Evolutionary conservation across 1,139 yeast genomes (phyloP).

Genomic region (Protomyces gravidus): DNA sequence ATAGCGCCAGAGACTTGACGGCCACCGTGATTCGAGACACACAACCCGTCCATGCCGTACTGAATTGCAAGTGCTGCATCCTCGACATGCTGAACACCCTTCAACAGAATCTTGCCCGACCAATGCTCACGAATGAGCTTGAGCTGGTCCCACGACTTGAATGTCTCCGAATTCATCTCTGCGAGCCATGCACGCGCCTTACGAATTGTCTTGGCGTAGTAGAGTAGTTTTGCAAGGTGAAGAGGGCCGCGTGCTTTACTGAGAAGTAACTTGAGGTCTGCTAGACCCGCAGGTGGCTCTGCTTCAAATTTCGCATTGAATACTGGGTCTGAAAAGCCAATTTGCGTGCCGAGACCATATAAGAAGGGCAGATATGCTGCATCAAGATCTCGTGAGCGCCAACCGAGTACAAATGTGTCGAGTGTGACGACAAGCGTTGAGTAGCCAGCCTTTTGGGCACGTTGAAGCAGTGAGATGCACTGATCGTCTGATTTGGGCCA

Average conservation of each 20-base stretch:
- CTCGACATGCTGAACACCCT: conserved; percentile 65
- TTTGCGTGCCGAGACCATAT: conserved; percentile 37
- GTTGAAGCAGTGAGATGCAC: conserved; percentile 36
- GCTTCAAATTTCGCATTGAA: conserved; percentile 31
- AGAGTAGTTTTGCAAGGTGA: conserved; percentile 15
- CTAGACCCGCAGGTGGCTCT: conserved; percentile 10
- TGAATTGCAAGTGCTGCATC: conserved; percentile 64
- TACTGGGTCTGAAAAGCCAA: conserved; percentile 38
- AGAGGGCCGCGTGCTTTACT: conserved; percentile 16
- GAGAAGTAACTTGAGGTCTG: conserved; percentile 8
- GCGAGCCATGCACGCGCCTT: conserved; percentile 25
- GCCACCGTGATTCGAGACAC: conserved; percentile 77
- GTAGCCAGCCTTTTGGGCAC: conserved; percentile 37
- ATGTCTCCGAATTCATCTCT: conserved; percentile 23
- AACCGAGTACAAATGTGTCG: conserved; percentile 38
- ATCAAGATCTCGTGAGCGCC: conserved; percentile 38
- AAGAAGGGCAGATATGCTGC: conserved; percentile 37
- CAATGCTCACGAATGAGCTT: conserved; percentile 32
- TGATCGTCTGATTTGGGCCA: conserved; percentile 38
- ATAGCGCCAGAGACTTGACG: conserved; percentile 68
- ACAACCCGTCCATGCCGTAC: conserved; percentile 60
- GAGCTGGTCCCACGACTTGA: conserved; percentile 34
- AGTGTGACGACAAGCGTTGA: conserved; percentile 37
- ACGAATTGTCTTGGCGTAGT: conserved; percentile 22
- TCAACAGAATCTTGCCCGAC: conserved; percentile 54